Evolutionary conservation across 257 asterid species (phyloP).

Genomic region (Hygrophila difformis): DNA sequence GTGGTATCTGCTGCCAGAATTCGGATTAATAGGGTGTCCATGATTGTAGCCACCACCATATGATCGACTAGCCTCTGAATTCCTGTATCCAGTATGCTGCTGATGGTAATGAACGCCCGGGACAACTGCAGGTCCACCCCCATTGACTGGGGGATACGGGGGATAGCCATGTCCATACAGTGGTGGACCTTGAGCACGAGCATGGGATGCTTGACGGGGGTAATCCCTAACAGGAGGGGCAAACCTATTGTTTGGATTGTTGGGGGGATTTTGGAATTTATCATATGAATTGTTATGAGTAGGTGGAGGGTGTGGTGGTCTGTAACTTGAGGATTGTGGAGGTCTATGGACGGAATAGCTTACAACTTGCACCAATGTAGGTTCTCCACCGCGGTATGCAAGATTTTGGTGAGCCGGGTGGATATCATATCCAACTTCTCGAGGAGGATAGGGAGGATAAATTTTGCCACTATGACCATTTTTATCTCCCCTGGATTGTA

Average conservation of each 20-base stretch:
- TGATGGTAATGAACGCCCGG: conserved; percentile 23
- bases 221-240: conserved; percentile 28
- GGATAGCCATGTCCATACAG: conserved; percentile 41
- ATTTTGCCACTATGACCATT: conserved; percentile 27
- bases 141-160: conserved; percentile 27
- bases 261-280: conserved; percentile 28
- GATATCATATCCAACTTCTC: conserved; percentile 24
- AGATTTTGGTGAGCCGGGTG: conserved; percentile 21
- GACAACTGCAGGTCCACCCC: conserved; percentile 21
- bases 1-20: conserved; percentile 39
- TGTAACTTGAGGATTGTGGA: conserved; percentile 24
- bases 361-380: conserved; percentile 16
- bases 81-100: too few species aligned
- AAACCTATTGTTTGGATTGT: conserved; percentile 24
- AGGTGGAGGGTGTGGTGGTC: conserved; percentile 34
- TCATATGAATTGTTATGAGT: conserved; percentile 23
- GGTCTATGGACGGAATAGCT: conserved; percentile 46
- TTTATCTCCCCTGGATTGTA: conserved; percentile 36
- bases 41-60: conserved; percentile 20
- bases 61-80: conserved; percentile 25
- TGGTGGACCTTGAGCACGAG: conserved; percentile 17
- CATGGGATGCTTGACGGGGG: conserved; percentile 36
- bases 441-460: too few species aligned
- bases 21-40: conserved; percentile 26
- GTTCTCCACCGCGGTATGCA: conserved; percentile 33